Evolutionary conservation across 108 stramenopile genomes (phyloP), one percentile per base, ranked within the genome.

Genomic region (Discostella pseudostelligera): DNA sequence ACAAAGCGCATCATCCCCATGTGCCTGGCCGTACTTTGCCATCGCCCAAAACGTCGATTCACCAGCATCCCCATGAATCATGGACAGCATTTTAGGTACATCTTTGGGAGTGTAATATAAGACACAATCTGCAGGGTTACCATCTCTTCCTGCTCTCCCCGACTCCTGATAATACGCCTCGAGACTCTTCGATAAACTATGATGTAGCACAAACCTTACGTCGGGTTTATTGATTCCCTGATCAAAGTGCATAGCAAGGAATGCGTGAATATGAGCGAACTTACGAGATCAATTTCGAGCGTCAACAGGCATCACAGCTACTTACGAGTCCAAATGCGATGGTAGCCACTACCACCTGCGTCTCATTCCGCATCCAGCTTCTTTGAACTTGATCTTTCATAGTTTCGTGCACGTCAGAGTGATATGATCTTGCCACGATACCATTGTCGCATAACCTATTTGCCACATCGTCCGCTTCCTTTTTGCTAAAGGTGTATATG

Each of bases 141-240:
- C 96, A 68, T 99, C 98, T 42, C 98, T 69, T 25, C 98, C 98
- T 19, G 96, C 96, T 14, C 98, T 72, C 8, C 97, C 98, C 17
- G 83, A 82, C 71, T 99, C 98, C 79, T 99, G 97, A 67, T 94
- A 95, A 80, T 97, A 97, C 19, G 88, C 92, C 79, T 95, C 95
- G 3, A 97, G 67, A 43, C 85, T 89, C 65, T 96, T 98, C 56
- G 88, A 82, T 8, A 96, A 44, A n/a, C 65, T 78, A 72, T 89
- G 89, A 65, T 94, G 89, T 12, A 94, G 55, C 4, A 90, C 93
- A 75, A 90, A 93, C n/a, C 89, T 78, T 28, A 89, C 87, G 47
- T 88, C 77, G 29, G 95, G 84, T 54, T 96, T 93, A 80, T 99
- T 96, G 68, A 99, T 97, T 19, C 98, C 19, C 26, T 48, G 47